Evolutionary conservation across 176 grass and related monocot species (phyloP).

Genomic region (Zoysia japonica): DNA sequence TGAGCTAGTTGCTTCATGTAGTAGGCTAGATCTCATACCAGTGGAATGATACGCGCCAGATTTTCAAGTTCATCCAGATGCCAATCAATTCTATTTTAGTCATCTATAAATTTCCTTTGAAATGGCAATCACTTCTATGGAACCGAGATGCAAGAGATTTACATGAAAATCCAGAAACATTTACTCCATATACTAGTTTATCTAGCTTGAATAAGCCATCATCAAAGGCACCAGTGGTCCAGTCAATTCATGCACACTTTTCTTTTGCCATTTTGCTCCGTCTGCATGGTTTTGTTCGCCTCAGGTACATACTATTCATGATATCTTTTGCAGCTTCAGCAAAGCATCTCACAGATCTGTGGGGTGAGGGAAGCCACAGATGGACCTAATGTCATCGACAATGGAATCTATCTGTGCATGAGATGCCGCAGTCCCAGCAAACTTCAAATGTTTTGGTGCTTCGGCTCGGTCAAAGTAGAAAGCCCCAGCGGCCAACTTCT

Average conservation of each 20-base stretch:
- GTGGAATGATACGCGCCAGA: not conserved
- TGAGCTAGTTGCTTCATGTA: no score
- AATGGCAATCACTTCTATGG: no score
- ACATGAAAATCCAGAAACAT: no score
- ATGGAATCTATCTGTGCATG: slow-evolving; percentile 61
- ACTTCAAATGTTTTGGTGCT: slow-evolving; percentile 75
- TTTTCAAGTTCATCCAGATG: not conserved
- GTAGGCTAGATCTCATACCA: not conserved
- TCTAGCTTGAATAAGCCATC: no score
- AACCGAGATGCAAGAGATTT: no score
- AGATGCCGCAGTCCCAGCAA: slow-evolving; percentile 65
- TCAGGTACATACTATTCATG: not conserved
- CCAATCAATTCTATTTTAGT: no score
- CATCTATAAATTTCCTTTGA: no score
- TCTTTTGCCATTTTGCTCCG: no score
- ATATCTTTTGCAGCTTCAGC: not conserved
- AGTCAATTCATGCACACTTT: no score
- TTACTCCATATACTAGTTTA: no score
- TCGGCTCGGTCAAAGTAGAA: slow-evolving; percentile 94
- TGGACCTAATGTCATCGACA: slow-evolving; percentile 45
- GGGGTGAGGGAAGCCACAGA: slow-evolving; percentile 47
- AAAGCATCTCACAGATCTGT: not conserved
- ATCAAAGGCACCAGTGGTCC: no score
- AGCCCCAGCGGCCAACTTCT: slow-evolving; percentile 63
- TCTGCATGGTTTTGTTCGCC: no score